Percentiles rank a stretch among this genome's conserved stretches.
phyloP scores from a whole-genome alignment of 306 rosid genomes.

The Cicer arietinum region DNA sequence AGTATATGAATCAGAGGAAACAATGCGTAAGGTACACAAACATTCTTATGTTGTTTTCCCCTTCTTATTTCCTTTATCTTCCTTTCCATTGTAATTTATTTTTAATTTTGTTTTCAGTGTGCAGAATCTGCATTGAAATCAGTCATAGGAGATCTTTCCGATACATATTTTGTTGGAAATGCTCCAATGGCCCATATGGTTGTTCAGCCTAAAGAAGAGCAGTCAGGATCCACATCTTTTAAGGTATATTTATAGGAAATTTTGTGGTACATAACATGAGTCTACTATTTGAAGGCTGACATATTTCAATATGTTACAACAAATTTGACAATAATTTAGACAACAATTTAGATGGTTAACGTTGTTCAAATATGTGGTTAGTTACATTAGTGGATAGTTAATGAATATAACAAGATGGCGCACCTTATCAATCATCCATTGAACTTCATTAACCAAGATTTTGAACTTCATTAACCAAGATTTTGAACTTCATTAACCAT shows the following conservation, averaged over 20 bases:
- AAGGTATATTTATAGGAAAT: slow-evolving; percentile 58
- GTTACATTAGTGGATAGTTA: no score
- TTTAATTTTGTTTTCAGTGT: slow-evolving; percentile 60
- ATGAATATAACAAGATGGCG: no score
- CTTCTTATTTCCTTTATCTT: slow-evolving; percentile 21
- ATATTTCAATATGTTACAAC: background rate
- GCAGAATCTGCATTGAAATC: slow-evolving; percentile 84
- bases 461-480: no score
- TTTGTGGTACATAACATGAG: background rate
- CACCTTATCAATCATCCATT: no score
- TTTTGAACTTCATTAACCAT: no score
- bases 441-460: no score
- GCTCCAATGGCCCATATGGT: slow-evolving; percentile 92
- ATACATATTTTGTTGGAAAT: slow-evolving; percentile 93
- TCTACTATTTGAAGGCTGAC: background rate
- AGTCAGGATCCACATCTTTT: slow-evolving; percentile 50
- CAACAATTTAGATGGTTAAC: no score
- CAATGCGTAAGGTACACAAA: slow-evolving; percentile 69
- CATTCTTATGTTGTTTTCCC: slow-evolving; percentile 24
- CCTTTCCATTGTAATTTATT: slow-evolving; percentile 2
- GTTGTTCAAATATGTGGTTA: no score
- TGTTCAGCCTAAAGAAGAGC: slow-evolving; percentile 57
- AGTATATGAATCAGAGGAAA: slow-evolving; percentile 77
- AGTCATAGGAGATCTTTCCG: slow-evolving; percentile 79
- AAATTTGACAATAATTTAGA: no score